Base-by-base conservation (phyloP, 805 yeast species). In the Candida odintsovae region DNA sequence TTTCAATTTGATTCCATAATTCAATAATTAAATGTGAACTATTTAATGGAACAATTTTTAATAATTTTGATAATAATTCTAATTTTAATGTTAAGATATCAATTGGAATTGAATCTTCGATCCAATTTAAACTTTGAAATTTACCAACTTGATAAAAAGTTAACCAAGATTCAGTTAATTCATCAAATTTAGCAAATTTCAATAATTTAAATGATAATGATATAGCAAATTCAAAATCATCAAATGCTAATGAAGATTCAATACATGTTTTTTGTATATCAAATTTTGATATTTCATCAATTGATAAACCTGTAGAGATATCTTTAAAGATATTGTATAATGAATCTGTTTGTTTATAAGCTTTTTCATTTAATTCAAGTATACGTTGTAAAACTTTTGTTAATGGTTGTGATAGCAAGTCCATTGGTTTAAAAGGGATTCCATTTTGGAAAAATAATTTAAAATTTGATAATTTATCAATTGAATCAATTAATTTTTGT, bases 211-310 rank as follows among this genome's bases (percentile, higher is more conserved):
- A 36, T 78, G 59, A 19, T 63, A 68, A n/a, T 54, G 53, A 1
- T 77, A 59, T 39, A 0, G 95, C 90, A 51, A 69, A 78, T 2
- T 62, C 60, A 53, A 86, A 86, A 60, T 86, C 83, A 49, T 70
- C 67, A 41, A 83, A 78, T 1, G 74, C 78, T 23, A 86, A 67
- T 0, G 95, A 78, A 40, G 83, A 72, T 53, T 86, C 88, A 20
- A 88, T 78, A 54, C 87, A 83, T 37, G 77, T 70, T 15, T 72
- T 64, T 45, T 70, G 61, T 6, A 77, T 50, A 10, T 49, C 53
- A 7, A 45, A 21, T 13, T 41, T 20, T 11, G 50, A 22, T 7
- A 56, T 43, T 19, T 47, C 18, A 4, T 46, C 44, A 5, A 63
- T 49, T 8, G 64, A 61, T 18, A 77, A 59, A 12, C 72, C 82